Evolutionary conservation across 768 basidiomycete genomes (phyloP).

Genomic region (Tricholoma saponaceum): DNA sequence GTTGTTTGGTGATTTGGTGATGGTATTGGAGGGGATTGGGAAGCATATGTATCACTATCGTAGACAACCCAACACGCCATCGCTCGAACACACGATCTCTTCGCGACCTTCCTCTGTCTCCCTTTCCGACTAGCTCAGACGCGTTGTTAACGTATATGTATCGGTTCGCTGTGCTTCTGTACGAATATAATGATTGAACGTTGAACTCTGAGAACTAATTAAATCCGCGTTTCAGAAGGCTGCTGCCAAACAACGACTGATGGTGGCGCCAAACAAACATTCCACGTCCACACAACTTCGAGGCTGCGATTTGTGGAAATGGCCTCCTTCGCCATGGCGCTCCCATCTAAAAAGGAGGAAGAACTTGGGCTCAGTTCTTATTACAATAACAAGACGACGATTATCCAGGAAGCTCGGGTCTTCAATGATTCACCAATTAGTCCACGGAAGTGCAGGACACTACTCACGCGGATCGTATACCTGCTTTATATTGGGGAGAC

Average conservation of each 20-base stretch:
- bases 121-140: constrained; percentile 7
- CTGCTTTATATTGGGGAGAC: constrained; percentile 95
- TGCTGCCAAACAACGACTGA: constrained; percentile 21
- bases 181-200: constrained; percentile 7
- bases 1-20: constrained; percentile 11
- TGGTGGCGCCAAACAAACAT: constrained; percentile 30
- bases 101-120: constrained; percentile 5
- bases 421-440: constrained; percentile 99
- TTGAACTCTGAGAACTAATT: too few relatives aligned
- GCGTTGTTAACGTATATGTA: constrained; percentile 7
- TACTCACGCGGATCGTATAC: constrained; percentile 95
- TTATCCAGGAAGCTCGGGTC: constrained; percentile 96
- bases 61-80: constrained; percentile 1
- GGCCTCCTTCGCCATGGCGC: constrained; percentile 62
- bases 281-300: constrained; percentile 34
- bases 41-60: not conserved
- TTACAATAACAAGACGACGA: constrained; percentile 96
- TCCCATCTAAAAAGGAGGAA: constrained; percentile 94
- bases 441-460: constrained; percentile 92
- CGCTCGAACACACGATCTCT: constrained; percentile 4
- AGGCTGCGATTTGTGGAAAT: constrained; percentile 24
- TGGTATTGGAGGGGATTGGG: constrained; percentile 5
- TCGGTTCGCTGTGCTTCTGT: constrained; percentile 8
- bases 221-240: constrained; percentile 5
- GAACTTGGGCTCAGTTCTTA: constrained; percentile 89